Evolutionary conservation across 164 flowering plant species (phyloP), one percentile per base, ranked within the genome.

Genomic region (Umbilicus rupestris): DNA sequence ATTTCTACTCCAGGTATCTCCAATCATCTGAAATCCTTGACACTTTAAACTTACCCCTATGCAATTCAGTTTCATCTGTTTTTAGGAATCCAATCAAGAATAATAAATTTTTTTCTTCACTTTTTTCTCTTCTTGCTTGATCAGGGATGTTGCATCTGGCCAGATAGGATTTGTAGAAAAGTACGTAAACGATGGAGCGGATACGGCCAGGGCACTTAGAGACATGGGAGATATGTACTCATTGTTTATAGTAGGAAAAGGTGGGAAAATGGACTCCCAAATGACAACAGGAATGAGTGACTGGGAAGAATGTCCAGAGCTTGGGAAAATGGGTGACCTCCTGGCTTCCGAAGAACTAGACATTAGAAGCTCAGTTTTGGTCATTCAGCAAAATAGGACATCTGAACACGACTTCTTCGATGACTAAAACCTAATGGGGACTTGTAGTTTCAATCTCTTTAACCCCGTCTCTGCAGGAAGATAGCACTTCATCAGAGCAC

Each of bases 221-320:
- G 86, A 78, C 52, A 77, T 90, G 49, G 79, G 70, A 7, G 91
- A 81, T 3, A 76, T 71, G 80, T 87, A 78, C 65, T 77, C 89
- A 9, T 63, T 87, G 70, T 80, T 84, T 55, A 76, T 90, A 68
- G 86, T 86, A 15, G 96, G 94, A 7, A 86, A 76, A 50, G 92
- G 86, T 0, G 80, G 81, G 10, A 47, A 80, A 63, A 77, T 80
- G 8, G 50, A 71, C 47, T 76, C 78, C 1, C 77, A 76, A 5
- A 42, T 86, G 62, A 83, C 91, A 2, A 76, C 77, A 1, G 88
- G 84, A n/a, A 70, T 90, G 80, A 85, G 88, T 59, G 90, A 86
- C 42, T 90, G 91, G 96, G 93, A 86, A 69, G 96, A 90, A 72
- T 90, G 89, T 46, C 91, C 90, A 0, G 96, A 90, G 73, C 80